phyloP scores from a whole-genome alignment of 331 rosid genomes.

The Malus hybrid region DNA sequence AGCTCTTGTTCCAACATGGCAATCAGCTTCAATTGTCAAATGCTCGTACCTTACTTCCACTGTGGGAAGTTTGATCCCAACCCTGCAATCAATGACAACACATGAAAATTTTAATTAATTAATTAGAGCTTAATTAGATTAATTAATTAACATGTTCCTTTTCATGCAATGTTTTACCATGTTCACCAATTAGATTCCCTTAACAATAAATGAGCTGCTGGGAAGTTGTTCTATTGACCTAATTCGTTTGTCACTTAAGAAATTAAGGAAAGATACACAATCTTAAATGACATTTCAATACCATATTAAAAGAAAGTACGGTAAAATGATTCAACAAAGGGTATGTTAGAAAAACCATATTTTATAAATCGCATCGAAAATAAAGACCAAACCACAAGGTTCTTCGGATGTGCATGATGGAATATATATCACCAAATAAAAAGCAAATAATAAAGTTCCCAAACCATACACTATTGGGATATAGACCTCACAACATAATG shows the following conservation, averaged over 20 bases:
- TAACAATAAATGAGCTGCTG: background rate
- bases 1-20: constrained; percentile 69
- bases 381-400: background rate
- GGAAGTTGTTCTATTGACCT: background rate
- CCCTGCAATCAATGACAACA: constrained; percentile 38
- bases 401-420: background rate
- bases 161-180: no score
- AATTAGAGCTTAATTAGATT: no score
- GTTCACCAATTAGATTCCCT: constrained; percentile 3
- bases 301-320: background rate
- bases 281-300: background rate
- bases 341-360: no score
- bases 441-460: background rate
- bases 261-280: background rate
- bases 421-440: background rate
- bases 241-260: background rate
- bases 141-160: background rate
- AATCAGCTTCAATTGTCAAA: constrained; percentile 67
- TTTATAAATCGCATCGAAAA: background rate
- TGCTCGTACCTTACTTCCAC: constrained; percentile 78
- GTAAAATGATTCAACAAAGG: no score
- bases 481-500: background rate
- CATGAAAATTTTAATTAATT: background rate
- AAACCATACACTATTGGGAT: background rate
- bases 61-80: constrained; percentile 71